Evolutionary conservation across 73 alveolate species (phyloP).

Genomic region (Stentor coeruleus): DNA sequence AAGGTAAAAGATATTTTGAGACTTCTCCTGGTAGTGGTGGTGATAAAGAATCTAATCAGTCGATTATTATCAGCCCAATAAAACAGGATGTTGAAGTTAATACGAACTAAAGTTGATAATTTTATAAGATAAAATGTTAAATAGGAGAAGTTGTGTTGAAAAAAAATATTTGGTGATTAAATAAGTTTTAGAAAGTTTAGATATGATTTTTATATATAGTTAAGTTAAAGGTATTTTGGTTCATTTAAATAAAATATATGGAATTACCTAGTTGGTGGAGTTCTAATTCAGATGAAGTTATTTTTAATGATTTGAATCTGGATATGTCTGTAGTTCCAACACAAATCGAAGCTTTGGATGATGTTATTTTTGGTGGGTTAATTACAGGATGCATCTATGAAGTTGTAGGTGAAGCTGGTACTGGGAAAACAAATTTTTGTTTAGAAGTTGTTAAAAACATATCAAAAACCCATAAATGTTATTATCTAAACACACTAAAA

Average conservation of each 20-base stretch:
- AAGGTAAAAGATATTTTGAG: too few relatives aligned
- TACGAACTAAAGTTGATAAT: too few relatives aligned
- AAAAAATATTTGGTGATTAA: too few relatives aligned
- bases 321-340: slow-evolving; percentile 2
- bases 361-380: neutral
- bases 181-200: too few relatives aligned
- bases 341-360: neutral
- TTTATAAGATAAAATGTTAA: too few relatives aligned
- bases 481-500: neutral
- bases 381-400: neutral
- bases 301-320: neutral
- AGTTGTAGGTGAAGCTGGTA: slow-evolving; percentile 11
- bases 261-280: slow-evolving; percentile 4
- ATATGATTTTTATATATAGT: too few relatives aligned
- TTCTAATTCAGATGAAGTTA: neutral
- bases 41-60: too few relatives aligned
- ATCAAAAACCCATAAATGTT: neutral
- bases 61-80: too few relatives aligned
- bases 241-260: neutral
- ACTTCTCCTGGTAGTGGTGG: too few relatives aligned
- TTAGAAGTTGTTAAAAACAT: neutral
- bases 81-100: too few relatives aligned
- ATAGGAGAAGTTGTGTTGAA: too few relatives aligned
- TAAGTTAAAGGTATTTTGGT: neutral
- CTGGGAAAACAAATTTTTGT: slow-evolving; percentile 12